Conservation (phyloP, 306 rosid species). For the Malus domestica region DNA sequence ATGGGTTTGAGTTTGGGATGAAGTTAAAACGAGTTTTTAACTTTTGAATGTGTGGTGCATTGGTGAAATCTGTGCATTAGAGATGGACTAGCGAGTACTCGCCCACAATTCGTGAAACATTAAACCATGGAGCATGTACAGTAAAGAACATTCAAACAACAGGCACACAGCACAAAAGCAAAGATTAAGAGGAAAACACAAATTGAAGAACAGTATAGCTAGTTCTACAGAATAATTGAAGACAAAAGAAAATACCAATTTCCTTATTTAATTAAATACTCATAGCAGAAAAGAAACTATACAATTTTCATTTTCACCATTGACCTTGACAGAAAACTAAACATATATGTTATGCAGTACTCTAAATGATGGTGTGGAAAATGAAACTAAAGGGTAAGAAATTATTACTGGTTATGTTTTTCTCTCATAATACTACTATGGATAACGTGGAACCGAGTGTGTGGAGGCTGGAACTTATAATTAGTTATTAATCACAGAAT, state of each 20-base stretch:
- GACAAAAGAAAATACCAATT: too few relatives aligned
- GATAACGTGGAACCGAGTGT: not conserved
- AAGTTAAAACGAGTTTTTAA: not conserved
- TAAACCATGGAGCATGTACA: too few relatives aligned
- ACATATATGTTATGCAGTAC: not conserved
- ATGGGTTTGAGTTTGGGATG: not conserved
- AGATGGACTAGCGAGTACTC: too few relatives aligned
- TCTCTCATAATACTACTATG: not conserved
- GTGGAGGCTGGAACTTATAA: not conserved
- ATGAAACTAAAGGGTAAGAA: not conserved
- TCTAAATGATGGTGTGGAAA: not conserved
- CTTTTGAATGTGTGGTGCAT: not conserved
- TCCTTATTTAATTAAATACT: too few relatives aligned
- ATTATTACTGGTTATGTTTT: not conserved
- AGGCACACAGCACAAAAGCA: too few relatives aligned
- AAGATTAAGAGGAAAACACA: too few relatives aligned
- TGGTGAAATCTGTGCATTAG: too few relatives aligned
- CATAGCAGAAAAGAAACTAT: not conserved
- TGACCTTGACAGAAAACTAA: not conserved
- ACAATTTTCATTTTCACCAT: too few relatives aligned
- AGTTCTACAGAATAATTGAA: too few relatives aligned
- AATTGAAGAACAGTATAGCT: too few relatives aligned
- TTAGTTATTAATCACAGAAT: constrained; percentile 8
- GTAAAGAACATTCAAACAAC: too few relatives aligned
- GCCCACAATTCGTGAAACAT: too few relatives aligned